Percentiles rank a stretch among this genome's conserved stretches.
Conservation (phyloP, 2,329 filamentous ascomycete genomes). For the Claviceps sp. region DNA sequence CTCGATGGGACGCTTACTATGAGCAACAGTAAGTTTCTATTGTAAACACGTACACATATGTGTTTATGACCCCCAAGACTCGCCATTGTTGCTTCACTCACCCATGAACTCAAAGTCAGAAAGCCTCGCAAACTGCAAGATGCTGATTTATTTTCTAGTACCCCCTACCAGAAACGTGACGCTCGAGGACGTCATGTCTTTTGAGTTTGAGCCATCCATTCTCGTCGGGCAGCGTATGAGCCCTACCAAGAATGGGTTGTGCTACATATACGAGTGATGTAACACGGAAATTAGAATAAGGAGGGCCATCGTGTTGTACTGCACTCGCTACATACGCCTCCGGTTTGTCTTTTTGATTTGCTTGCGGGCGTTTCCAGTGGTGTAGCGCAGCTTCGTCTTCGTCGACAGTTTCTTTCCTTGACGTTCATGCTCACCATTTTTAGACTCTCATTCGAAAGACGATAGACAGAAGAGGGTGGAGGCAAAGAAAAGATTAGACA, state of each 20-base stretch:
- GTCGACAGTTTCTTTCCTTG: no score
- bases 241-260: neutral
- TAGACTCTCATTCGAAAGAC: no score
- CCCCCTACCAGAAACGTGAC: neutral
- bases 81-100: no score
- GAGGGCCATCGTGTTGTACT: no score
- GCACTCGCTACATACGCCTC: no score
- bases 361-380: no score
- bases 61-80: no score
- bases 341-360: no score
- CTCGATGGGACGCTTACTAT: slow-evolving; percentile 1
- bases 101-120: neutral
- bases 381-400: no score
- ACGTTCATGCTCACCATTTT: no score
- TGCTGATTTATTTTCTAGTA: neutral
- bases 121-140: neutral
- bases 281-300: neutral
- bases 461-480: no score
- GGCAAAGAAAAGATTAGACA: no score
- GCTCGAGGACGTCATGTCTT: neutral
- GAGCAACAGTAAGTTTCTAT: slow-evolving; percentile 1
- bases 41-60: neutral
- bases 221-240: neutral
- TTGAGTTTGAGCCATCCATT: neutral
- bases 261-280: neutral